These are phyloP conservation scores for Naganishia onofrii DNA, from an alignment of 768 basidiomycete species.

Conservation along the genomic window DNA sequence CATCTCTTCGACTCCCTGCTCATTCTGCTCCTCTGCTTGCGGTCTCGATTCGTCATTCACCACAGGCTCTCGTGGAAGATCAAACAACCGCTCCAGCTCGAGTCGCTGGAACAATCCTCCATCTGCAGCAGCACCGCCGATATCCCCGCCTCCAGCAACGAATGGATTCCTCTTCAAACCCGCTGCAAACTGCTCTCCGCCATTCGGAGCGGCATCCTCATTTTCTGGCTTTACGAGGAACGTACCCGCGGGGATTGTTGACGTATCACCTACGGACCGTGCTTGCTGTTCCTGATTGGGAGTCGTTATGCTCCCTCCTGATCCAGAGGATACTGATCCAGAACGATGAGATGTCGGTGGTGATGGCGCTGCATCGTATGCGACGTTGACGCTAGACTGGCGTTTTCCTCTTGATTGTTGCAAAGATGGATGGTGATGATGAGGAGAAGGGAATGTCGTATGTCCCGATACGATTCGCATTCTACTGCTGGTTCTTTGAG, in stretches of 20 bases:
- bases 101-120: conserved; percentile 74
- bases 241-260: conserved; percentile 42
- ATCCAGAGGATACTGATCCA: conserved; percentile 1
- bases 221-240: conserved; percentile 35
- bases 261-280: conserved; percentile 8
- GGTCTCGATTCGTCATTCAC: not conserved
- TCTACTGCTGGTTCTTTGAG: not conserved
- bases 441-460: conserved; percentile 34
- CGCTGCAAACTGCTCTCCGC: conserved; percentile 37
- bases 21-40: not conserved
- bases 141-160: conserved; percentile 14
- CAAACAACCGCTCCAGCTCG: conserved; percentile 85
- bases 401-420: conserved; percentile 32
- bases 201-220: conserved; percentile 45
- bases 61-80: conserved; percentile 72
- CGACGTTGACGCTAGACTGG: conserved; percentile 14
- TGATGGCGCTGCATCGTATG: conserved; percentile 25
- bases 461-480: conserved; percentile 43
- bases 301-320: not conserved
- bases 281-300: not conserved
- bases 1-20: not conserved
- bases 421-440: conserved; percentile 42
- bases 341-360: conserved; percentile 36
- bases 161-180: conserved; percentile 33
- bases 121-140: conserved; percentile 28